A percentile compares a stretch with the other conserved stretches of the same genome.
These are phyloP conservation scores for Eucalyptus erythrocorys DNA, from an alignment of 345 rosid species.

Conservation along the genomic window DNA sequence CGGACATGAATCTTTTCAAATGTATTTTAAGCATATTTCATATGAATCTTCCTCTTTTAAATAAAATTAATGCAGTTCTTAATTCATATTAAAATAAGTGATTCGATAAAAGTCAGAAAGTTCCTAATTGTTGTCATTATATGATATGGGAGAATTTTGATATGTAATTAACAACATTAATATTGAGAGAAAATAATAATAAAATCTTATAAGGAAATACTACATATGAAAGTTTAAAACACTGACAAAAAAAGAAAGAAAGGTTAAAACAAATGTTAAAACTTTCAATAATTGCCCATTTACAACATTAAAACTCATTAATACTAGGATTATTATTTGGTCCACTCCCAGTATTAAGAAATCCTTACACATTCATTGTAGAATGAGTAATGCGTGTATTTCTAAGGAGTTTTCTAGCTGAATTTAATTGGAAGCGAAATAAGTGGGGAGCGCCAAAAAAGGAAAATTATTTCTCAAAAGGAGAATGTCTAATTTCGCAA, in stretches of 20 bases:
- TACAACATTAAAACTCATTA: not conserved
- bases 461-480: not conserved
- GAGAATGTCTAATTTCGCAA: not conserved
- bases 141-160: not conserved
- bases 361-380: not conserved
- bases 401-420: not conserved
- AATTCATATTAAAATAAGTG: not conserved
- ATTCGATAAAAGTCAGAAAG: too few relatives aligned
- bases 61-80: not conserved
- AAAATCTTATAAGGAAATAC: not conserved
- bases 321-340: not conserved
- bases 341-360: not conserved
- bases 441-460: not conserved
- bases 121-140: not conserved
- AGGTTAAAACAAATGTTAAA: not conserved
- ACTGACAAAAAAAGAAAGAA: too few relatives aligned
- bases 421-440: not conserved
- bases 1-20: not conserved
- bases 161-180: not conserved
- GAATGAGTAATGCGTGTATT: not conserved
- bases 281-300: not conserved
- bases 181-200: not conserved
- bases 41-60: not conserved
- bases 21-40: not conserved
- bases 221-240: not conserved